Conservation (phyloP, 1,284 basidiomycete genomes). For the Tilletia caries region DNA sequence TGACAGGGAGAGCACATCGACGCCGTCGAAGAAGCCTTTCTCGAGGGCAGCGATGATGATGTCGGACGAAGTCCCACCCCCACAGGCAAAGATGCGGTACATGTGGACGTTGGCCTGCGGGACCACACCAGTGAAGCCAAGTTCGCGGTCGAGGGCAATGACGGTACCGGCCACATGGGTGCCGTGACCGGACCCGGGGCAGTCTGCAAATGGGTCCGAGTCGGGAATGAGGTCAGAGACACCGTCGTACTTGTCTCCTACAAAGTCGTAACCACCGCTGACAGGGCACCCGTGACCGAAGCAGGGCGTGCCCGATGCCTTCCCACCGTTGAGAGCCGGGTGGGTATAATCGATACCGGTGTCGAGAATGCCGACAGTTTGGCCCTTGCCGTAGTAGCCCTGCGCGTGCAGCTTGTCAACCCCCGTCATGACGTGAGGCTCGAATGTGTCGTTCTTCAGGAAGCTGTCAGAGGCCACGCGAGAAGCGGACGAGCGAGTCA, state of each 20-base stretch:
- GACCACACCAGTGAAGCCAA: conserved; percentile 40
- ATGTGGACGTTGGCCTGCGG: conserved; percentile 39
- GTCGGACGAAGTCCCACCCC: conserved; percentile 49
- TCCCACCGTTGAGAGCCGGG: conserved; percentile 61
- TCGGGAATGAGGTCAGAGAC: conserved; percentile 49
- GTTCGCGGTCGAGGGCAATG: conserved; percentile 59
- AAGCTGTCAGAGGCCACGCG: neutral
- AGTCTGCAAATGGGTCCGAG: conserved; percentile 55
- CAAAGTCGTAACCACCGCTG: conserved; percentile 33
- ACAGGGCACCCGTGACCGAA: conserved; percentile 37
- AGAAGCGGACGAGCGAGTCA: conserved; percentile 16
- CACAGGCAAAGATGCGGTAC: conserved; percentile 57
- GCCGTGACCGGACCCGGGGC: conserved; percentile 50
- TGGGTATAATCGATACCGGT: conserved; percentile 63
- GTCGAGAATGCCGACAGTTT: conserved; percentile 61
- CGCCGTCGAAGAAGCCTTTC: conserved; percentile 42
- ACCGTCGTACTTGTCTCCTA: conserved; percentile 54
- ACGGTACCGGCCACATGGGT: conserved; percentile 68
- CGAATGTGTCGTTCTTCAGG: conserved; percentile 29
- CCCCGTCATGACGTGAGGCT: conserved; percentile 46
- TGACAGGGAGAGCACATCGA: conserved; percentile 65
- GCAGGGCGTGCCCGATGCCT: conserved; percentile 33
- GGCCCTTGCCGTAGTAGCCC: conserved; percentile 60
- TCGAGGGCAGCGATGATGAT: conserved; percentile 55
- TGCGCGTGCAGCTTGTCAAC: conserved; percentile 60